Conservation (phyloP, 179 eudicot genomes). For the Sideroxylon spinosum region DNA sequence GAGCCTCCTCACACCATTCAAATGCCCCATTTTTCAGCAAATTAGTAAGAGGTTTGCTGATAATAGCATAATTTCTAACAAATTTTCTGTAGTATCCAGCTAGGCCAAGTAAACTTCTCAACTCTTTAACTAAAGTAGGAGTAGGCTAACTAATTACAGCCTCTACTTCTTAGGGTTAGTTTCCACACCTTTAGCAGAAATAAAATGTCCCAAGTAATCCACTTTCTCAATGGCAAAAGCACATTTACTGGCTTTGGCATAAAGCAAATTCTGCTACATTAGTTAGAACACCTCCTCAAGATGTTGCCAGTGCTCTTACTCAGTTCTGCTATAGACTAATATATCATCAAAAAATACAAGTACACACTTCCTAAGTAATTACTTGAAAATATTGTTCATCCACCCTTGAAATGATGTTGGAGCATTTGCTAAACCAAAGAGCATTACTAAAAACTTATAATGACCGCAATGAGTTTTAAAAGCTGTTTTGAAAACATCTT, state of each 20-base stretch:
- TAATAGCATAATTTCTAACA: not conserved
- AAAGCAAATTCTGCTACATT: not conserved
- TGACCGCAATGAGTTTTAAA: not conserved
- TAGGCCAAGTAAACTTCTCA: not conserved
- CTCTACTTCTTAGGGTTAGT: not conserved
- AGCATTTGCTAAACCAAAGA: no score
- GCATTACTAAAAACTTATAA: not conserved
- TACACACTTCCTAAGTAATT: no score
- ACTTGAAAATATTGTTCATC: no score
- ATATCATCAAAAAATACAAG: not conserved
- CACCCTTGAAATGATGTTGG: no score
- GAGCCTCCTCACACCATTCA: not conserved
- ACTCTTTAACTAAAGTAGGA: not conserved
- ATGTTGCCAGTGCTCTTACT: not conserved
- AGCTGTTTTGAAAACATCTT: not conserved
- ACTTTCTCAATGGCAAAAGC: not conserved
- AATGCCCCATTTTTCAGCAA: not conserved
- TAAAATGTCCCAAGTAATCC: not conserved
- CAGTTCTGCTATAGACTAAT: not conserved
- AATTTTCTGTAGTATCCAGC: not conserved
- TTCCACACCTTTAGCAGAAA: not conserved
- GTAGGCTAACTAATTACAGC: not conserved
- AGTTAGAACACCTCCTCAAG: not conserved
- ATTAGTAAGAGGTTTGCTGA: not conserved
- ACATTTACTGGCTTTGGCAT: not conserved